Percentiles rank a stretch among this genome's conserved stretches.
These are phyloP conservation scores for Ascochyta fabae DNA, from an alignment of 2,329 filamentous ascomycete genomes.

Conservation along the genomic window DNA sequence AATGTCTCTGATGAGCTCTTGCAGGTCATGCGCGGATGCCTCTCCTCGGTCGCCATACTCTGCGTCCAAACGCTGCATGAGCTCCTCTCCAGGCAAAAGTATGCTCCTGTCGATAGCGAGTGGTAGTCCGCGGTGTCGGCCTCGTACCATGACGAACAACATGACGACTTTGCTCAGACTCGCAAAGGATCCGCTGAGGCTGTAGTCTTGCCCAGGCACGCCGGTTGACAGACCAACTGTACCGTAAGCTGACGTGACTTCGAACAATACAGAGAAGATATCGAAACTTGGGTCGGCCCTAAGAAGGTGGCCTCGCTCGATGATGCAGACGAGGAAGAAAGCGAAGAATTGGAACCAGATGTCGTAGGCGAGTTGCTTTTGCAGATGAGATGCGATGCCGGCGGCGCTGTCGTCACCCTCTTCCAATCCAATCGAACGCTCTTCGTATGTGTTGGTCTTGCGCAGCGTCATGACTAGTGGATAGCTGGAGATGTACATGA, in stretches of 20 bases:
- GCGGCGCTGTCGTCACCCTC: conserved; percentile 27
- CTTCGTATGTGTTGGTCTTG: conserved; percentile 75
- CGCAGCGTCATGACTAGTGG: conserved; percentile 69
- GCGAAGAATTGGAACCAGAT: conserved; percentile 70
- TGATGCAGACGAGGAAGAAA: conserved; percentile 65
- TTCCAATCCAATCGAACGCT: conserved; percentile 69
- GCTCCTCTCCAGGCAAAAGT: conserved; percentile 39
- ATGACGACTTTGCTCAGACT: conserved; percentile 64
- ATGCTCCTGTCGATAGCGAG: conserved; percentile 43
- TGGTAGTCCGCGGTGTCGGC: conserved; percentile 38
- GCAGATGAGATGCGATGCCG: conserved; percentile 57
- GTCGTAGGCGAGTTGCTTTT: conserved; percentile 70
- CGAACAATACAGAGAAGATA: conserved; percentile 55
- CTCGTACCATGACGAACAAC: conserved; percentile 61
- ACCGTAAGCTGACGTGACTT: conserved; percentile 65
- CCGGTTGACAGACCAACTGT: conserved; percentile 68
- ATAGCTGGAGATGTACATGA: conserved; percentile 72
- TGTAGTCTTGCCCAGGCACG: conserved; percentile 60
- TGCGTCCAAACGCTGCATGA: conserved; percentile 44
- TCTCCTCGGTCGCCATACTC: conserved; percentile 33
- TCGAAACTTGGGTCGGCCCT: conserved; percentile 40
- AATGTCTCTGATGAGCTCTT: conserved; percentile 24
- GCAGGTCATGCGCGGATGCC: conserved; percentile 19
- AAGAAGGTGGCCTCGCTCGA: conserved; percentile 64
- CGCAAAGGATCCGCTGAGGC: conserved; percentile 63